Evolutionary conservation across 2,329 filamentous ascomycete species (phyloP), one percentile per base, ranked within the genome.

Genomic region (Graphium sp.): DNA sequence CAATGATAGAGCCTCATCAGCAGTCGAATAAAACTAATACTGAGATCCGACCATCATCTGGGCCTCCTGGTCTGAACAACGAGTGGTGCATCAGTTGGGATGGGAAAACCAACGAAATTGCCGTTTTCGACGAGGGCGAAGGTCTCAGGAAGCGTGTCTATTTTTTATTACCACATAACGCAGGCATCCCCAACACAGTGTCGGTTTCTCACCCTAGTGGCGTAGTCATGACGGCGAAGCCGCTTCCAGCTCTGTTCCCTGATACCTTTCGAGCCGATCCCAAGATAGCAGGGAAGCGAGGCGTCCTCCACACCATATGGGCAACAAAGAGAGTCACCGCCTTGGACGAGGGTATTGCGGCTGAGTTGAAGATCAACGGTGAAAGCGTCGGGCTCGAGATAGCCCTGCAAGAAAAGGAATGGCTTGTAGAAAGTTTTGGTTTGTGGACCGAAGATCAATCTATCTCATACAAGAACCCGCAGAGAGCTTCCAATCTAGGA

Each of bases 291-390:
- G 80, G 81, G 6, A 74, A 74, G 41, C 78, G 81, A 36, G 84
- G 84, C 2, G 81, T 92, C 2, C 53, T 93, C 34, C 85, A 92
- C 46, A 92, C 82, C 2, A 72, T 87, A 33, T 94, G 85, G 83
- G 85, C 81, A 12, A 84, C 84, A 58, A 76, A 80, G 48, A 63
- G 84, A 23, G 55, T 93, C 14, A 69, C 72, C 18, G 74, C 79
- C 36, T 56, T 93, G 26, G 70, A 83, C 29, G 62, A 62, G 33
- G 84, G 93, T 56, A 87, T 92, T 39, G 69, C 66, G 7, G 56
- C 58, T 6, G 84, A 92, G 55, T 66, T 76, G 44, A 65, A 64
- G 39, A 58, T 62, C 36, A 92, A 91, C 44, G 64, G 66, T 9
- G 84, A 93, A 53, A 79, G 84, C 13, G 69, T 93, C 12, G 84